Evolutionary conservation across 1,284 basidiomycete genomes (phyloP), one percentile per base, ranked within the genome.

Genomic region (Coniophora puteana): DNA sequence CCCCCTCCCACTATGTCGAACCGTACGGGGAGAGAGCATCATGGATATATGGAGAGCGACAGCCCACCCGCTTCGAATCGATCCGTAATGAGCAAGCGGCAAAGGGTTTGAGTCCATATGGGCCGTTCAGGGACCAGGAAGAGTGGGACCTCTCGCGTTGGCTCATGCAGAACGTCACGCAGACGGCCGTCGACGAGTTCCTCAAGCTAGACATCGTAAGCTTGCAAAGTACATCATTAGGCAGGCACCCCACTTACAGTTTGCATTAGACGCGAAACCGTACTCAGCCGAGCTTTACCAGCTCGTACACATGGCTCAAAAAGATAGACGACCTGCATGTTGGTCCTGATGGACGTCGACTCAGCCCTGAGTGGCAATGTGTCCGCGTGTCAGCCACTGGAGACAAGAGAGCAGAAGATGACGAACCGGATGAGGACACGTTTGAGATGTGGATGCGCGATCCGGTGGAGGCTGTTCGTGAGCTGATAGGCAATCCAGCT

Each of bases 391-490:
- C 33, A 43, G 40, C 35, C 4, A 25, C 31, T 2, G 28, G 33
- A 1, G 25, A 22, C 0, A 22, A 27, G 3, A 11, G 24, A 11
- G 21, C 14, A 4, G 60, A 65, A 38, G 46, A 54, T 0, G 37
- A 25, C 14, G 5, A 37, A 11, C 3, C 6, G 4, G 1, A 14
- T 5, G 18, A 18, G n/a, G 31, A 40, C 12, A 32, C 41, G 20
- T 17, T 61, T 3, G 58, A 66, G 44, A 17, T 65, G 0, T 66
- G 61, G 61, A 12, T 30, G 4, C 36, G 49, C 0, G 44, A 65
- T 40, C 55, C 59, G 21, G 41, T 62, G 0, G 58, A 63, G n/a
- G 60, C 58, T 41, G 33, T 65, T 4, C 28, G 35, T 10, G 57
- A 62, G 31, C 36, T 65, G 4, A 53, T 64, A 16, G 49, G 55